A percentile compares a stretch with the other conserved stretches of the same genome.
phyloP scores from a whole-genome alignment of 2,329 filamentous ascomycete genomes.

The Stachybotrys chlorohalonatus region DNA sequence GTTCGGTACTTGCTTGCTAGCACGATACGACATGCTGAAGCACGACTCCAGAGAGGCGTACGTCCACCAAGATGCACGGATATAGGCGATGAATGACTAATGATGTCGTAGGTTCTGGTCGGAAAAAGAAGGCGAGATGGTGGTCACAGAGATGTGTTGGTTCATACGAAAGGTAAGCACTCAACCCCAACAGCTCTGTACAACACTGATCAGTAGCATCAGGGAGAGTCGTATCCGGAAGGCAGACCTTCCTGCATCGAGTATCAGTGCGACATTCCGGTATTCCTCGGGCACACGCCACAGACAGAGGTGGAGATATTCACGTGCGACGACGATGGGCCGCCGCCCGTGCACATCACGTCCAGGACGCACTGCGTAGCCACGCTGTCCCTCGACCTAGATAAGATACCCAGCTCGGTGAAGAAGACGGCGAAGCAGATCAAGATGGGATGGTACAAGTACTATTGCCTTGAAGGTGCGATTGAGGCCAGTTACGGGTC shows the following conservation, averaged over 20 bases:
- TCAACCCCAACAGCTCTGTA: background rate
- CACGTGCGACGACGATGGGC: slow-evolving; percentile 20
- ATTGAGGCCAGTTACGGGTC: slow-evolving; percentile 29
- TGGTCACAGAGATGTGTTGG: slow-evolving; percentile 29
- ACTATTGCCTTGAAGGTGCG: slow-evolving; percentile 25
- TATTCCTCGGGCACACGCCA: slow-evolving; percentile 21
- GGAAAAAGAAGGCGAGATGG: slow-evolving; percentile 24
- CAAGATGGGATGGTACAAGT: slow-evolving; percentile 25
- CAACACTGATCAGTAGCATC: slow-evolving; percentile 1
- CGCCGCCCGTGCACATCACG: slow-evolving; percentile 20
- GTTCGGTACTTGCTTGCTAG: slow-evolving; percentile 25
- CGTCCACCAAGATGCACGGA: slow-evolving; percentile 4
- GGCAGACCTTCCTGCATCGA: slow-evolving; percentile 24
- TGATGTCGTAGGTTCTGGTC: slow-evolving; percentile 23
- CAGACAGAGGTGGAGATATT: slow-evolving; percentile 29
- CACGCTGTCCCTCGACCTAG: slow-evolving; percentile 24
- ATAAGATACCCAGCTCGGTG: slow-evolving; percentile 20
- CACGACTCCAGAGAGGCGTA: slow-evolving; percentile 26
- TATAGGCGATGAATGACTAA: slow-evolving; percentile 5
- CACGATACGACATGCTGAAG: slow-evolving; percentile 25
- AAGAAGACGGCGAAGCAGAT: slow-evolving; percentile 19
- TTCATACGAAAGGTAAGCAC: slow-evolving; percentile 26
- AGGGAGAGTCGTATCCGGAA: slow-evolving; percentile 27
- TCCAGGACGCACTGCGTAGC: slow-evolving; percentile 20
- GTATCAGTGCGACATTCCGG: slow-evolving; percentile 28